Base-by-base conservation (phyloP, 2,329 filamentous ascomycete species). In the Aquanectria penicillioides region DNA sequence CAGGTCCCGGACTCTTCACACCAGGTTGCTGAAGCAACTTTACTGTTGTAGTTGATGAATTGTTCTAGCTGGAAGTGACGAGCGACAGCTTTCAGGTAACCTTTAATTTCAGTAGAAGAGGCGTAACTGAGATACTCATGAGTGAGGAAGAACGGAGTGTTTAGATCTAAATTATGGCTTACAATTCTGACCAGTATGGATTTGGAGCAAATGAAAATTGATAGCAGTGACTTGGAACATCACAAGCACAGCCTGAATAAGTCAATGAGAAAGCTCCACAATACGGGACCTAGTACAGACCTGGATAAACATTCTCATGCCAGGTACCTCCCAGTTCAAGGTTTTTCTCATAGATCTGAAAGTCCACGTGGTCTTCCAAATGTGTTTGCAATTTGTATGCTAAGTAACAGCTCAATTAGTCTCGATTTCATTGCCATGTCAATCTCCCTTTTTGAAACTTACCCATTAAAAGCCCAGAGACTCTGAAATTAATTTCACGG, bases 301-400 rank as follows among this genome's bases (percentile, higher is more conserved):
- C 60, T 34, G 60, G 60, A 41, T 63, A 63, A 7, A 31, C 40
- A 36, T 81, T 81, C 58, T 81, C 79, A 33, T 68, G 76, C 79
- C 80, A 82, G 5, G 80, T 82, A 3, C 80, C 80, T 5, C 74
- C 74, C 0, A 81, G 69, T 34, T 79, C 77, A 2, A 67, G 18
- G 48, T 80, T 80, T 63, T 81, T 80, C 65, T 81, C 79, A 44
- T 78, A 81, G 2, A 81, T 60, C 4, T 65, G 48, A 29, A 68
- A 66, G 15, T 68, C 59, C 7, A 68, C 59, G 43, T 59, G 57
- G 12, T 57, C 48, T 18, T 40, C 50, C n/a, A 68, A 29, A 37
- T 68, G 50, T 5, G 52, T 57, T 9, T 56, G 49, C 5, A 68
- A 40, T 28, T 68, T 68, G 33, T 63, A 68, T n/a, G 61, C 65